Evolutionary conservation across 1,284 basidiomycete species (phyloP).

Genomic region (Bjerkandera adusta): DNA sequence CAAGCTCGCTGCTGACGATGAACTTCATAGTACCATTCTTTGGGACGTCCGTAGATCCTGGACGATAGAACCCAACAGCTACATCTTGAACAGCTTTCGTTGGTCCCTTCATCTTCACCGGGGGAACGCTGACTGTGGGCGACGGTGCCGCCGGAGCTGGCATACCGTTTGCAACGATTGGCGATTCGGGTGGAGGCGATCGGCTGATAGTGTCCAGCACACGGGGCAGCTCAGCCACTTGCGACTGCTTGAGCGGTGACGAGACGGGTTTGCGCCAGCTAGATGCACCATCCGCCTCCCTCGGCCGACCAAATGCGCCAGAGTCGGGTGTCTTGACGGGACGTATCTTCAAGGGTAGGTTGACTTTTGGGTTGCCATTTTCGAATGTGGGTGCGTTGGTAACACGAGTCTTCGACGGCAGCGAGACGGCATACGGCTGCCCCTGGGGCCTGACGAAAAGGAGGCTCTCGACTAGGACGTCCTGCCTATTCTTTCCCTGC

Average conservation of each 20-base stretch:
- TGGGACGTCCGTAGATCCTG: slow-evolving; percentile 40
- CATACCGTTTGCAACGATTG: slow-evolving; percentile 13
- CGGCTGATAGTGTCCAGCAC: slow-evolving; percentile 52
- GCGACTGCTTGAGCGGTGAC: slow-evolving; percentile 15
- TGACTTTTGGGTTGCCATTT: slow-evolving; percentile 29
- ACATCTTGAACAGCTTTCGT: slow-evolving; percentile 67
- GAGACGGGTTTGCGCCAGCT: slow-evolving; percentile 50
- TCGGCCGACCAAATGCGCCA: slow-evolving; percentile 48
- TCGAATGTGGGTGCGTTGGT: background rate
- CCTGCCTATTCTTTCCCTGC: slow-evolving; percentile 57
- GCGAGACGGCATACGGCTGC: slow-evolving; percentile 50
- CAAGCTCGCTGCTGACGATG: slow-evolving; percentile 74
- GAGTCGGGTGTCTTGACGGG: slow-evolving; percentile 24
- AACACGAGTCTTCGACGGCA: background rate
- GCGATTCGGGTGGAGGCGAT: slow-evolving; percentile 55
- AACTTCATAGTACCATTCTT: slow-evolving; percentile 57
- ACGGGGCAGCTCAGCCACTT: slow-evolving; percentile 14
- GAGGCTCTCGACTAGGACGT: slow-evolving; percentile 68
- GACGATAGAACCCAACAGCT: slow-evolving; percentile 65
- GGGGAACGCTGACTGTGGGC: slow-evolving; percentile 20
- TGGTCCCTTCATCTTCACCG: slow-evolving; percentile 34
- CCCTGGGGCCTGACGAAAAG: slow-evolving; percentile 62
- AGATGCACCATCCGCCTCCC: slow-evolving; percentile 45
- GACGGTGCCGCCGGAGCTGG: slow-evolving; percentile 26
- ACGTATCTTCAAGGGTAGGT: slow-evolving; percentile 39